Evolutionary conservation across 805 yeast genomes (phyloP), one percentile per base, ranked within the genome.

Genomic region (Torulaspora franciscae): DNA sequence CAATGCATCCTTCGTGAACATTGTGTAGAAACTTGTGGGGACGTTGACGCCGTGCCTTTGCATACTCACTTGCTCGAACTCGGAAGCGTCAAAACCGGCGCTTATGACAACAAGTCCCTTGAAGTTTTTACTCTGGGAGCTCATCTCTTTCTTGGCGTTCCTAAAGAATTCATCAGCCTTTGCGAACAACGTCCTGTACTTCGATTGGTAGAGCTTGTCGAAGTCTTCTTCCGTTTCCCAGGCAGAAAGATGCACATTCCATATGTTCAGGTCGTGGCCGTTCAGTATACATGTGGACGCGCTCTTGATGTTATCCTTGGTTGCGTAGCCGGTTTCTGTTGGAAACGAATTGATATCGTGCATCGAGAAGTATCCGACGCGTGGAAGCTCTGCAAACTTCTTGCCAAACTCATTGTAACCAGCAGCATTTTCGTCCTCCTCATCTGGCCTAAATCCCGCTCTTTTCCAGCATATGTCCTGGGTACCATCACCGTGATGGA

Each of bases 301-400:
- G 56, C 85, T 81, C 57, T 77, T 76, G 35, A 86, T 75, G 47
- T 80, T 79, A 26, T 78, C 84, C 32, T 80, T 77, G 1, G 84
- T 79, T 0, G 95, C 93, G 64, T 72, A 83, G 0, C 88, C 93
- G 7, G 74, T 58, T 57, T 86, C 95, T 0, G 93, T 83, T 1
- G 95, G 95, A 60, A 83, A 86, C 1, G 95, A 85, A 57, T 86
- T 83, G 54, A 87, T 81, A 59, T 86, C 95, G 59, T 87, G 95
- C 54, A 87, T 64, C 1, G 95, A 85, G 58, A 85, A 85, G 59
- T 86, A 86, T 0, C 91, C 95, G 14, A 86, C 82, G 50, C 78
- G 77, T 1, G 89, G 85, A 40, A 67, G 58, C 13, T 53, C 61
- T 3, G 72, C 62, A 7, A 57, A 59, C 34, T 59, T 59, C 45